Conservation (phyloP, 129 eudicot species). For the Cynara cardunculus region DNA sequence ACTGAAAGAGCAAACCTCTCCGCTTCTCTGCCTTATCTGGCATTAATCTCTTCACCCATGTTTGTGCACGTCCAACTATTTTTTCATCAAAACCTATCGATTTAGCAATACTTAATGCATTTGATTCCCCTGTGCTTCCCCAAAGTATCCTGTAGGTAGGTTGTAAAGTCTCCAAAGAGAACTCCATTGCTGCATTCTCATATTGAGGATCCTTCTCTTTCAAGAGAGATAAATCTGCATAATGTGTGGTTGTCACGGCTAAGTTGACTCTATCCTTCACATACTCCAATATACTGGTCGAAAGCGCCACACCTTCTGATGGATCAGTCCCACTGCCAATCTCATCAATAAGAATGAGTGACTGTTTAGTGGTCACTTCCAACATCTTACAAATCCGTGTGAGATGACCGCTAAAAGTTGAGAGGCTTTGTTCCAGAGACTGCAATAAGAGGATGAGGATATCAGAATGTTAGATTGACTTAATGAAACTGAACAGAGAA, state of each 20-base stretch:
- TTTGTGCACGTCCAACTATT: constrained; percentile 61
- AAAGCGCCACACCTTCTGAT: constrained; percentile 95
- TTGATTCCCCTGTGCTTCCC: constrained; percentile 94
- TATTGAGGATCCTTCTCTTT: constrained; percentile 64
- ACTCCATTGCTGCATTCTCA: constrained; percentile 97
- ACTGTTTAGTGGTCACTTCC: constrained; percentile 69
- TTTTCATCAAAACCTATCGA: constrained; percentile 73
- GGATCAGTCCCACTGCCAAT: constrained; percentile 99
- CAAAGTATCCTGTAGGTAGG: constrained; percentile 91
- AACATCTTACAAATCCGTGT: constrained; percentile 66
- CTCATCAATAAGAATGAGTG: constrained; percentile 92
- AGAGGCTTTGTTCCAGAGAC: constrained; percentile 91
- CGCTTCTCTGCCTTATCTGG: constrained; percentile 80
- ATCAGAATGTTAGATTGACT: not conserved
- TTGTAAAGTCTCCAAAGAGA: constrained; percentile 71
- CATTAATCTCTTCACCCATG: constrained; percentile 70
- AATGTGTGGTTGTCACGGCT: constrained; percentile 92
- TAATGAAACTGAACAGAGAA: too few relatives aligned
- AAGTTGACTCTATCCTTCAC: constrained; percentile 68
- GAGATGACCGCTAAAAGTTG: constrained; percentile 98
- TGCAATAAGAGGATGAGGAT: constrained; percentile 25
- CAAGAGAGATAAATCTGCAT: constrained; percentile 79
- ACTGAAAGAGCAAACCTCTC: constrained; percentile 65
- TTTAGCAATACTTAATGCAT: constrained; percentile 82
- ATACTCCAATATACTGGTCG: constrained; percentile 85